Evolutionary conservation across 305 asterid species (phyloP), one percentile per base, ranked within the genome.

Genomic region (Euphrasia arctica): DNA sequence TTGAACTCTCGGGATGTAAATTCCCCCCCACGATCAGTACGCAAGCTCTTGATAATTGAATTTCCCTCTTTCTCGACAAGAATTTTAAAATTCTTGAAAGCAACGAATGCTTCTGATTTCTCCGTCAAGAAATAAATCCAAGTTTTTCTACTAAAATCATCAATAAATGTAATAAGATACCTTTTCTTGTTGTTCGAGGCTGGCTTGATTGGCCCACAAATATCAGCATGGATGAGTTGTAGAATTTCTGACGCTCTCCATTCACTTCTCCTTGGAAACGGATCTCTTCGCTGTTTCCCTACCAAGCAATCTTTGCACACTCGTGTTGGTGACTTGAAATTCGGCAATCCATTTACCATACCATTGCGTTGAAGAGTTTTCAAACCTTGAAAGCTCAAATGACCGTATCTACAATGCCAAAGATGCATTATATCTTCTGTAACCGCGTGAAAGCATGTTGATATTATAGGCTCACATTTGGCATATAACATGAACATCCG

Each of bases 401-500:
- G 5, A 3, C 36, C 36, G 5, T 32, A 32, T 32, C 36, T 32
- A 3, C 36, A 32, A 32, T 32, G 36, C 36, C 36, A 32, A 32
- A 32, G 36, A 32, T 32, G 36, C 36, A 32, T 32, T 32, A 32
- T 32, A 32, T 69, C 63, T 9, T 59, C 9, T 0, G 22, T 14
- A 0, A 0, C 10, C 2, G 42, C 6, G 4, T 22, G 1, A 8
- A 61, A 36, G 0, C 49, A 54, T 0, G 12, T 2, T 0, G 3
- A 2, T 12, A 0, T 9, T 18, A 2, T 32, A 32, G 5, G 22
- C 5, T 1, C 10, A 4, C 5, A n/a, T 18, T 0, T 7, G 7
- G 69, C 25, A 11, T 9, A 12, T 0, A 70, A 15, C 1, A 8
- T 15, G 22, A 62, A 70, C 69, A 69, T 61, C 3, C 63, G 29